Percentiles rank a stretch among this genome's conserved stretches.
phyloP scores from a whole-genome alignment of 1,139 yeast genomes.

The Suhomyces kunorum region DNA sequence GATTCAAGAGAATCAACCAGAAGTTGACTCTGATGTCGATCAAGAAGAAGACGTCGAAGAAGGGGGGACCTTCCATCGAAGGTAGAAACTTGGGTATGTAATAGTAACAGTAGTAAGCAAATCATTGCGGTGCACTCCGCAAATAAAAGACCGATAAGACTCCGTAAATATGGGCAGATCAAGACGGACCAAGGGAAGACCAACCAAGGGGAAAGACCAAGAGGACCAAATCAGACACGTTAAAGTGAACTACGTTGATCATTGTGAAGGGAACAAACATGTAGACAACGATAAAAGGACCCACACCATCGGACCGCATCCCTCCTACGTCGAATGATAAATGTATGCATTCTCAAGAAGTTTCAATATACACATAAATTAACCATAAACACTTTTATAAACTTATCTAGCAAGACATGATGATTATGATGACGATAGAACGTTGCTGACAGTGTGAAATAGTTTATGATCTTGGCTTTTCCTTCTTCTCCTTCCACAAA shows the following conservation, averaged over 20 bases:
- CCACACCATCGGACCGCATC: background rate
- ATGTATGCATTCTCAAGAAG: slow-evolving; percentile 23
- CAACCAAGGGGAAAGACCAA: no score
- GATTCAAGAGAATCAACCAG: slow-evolving; percentile 70
- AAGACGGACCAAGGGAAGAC: no score
- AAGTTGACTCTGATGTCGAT: slow-evolving; percentile 51
- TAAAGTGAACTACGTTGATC: no score
- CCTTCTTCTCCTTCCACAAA: slow-evolving; percentile 99
- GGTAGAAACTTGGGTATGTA: slow-evolving; percentile 63
- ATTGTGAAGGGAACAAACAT: no score
- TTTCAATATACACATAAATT: slow-evolving; percentile 27
- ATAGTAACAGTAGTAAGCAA: slow-evolving; percentile 3
- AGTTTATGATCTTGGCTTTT: slow-evolving; percentile 98
- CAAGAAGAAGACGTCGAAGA: slow-evolving; percentile 49
- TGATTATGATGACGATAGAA: slow-evolving; percentile 13
- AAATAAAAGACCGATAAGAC: background rate
- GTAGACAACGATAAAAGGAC: no score
- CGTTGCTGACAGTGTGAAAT: slow-evolving; percentile 13
- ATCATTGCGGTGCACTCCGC: background rate
- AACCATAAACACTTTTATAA: slow-evolving; percentile 14
- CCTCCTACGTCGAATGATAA: slow-evolving; percentile 10
- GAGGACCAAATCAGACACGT: no score
- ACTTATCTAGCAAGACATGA: slow-evolving; percentile 15
- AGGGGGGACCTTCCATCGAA: slow-evolving; percentile 78
- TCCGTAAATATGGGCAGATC: no score